A percentile compares a stretch with the other conserved stretches of the same genome.
phyloP scores from a whole-genome alignment of 768 basidiomycete species.

The Strobilomyces confusus region DNA sequence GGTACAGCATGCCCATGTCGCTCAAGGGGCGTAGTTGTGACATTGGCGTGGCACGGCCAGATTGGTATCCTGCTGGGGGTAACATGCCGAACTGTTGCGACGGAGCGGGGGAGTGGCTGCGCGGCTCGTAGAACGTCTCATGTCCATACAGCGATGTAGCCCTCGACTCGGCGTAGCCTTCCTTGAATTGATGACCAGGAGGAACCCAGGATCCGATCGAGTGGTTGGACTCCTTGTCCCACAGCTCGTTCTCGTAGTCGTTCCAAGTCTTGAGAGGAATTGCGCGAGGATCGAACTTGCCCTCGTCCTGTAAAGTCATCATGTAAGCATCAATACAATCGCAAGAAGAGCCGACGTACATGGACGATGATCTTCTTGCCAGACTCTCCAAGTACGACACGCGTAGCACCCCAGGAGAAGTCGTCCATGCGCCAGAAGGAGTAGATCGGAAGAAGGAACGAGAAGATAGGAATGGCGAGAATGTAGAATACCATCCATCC shows the following conservation, averaged over 20 bases:
- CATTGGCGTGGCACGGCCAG: slow-evolving; percentile 71
- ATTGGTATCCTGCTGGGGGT: slow-evolving; percentile 69
- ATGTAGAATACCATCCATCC: slow-evolving; percentile 98
- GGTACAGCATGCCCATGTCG: slow-evolving; percentile 41
- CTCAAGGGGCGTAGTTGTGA: slow-evolving; percentile 38
- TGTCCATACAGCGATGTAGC: slow-evolving; percentile 83
- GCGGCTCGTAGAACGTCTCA: slow-evolving; percentile 81
- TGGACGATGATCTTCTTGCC: slow-evolving; percentile 96
- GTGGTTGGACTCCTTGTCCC: slow-evolving; percentile 97
- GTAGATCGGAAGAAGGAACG: slow-evolving; percentile 88
- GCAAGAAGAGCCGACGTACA: slow-evolving; percentile 43
- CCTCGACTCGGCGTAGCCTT: slow-evolving; percentile 73
- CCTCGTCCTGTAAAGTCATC: slow-evolving; percentile 69
- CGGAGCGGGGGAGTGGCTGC: slow-evolving; percentile 67
- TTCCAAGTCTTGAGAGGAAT: slow-evolving; percentile 98
- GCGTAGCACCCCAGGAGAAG: slow-evolving; percentile 93
- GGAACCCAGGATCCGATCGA: slow-evolving; percentile 93
- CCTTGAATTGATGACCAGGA: slow-evolving; percentile 63
- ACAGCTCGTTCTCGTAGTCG: slow-evolving; percentile 94
- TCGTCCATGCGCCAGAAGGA: slow-evolving; percentile 99
- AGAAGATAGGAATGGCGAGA: slow-evolving; percentile 88
- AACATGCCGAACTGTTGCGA: slow-evolving; percentile 53
- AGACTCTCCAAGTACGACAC: slow-evolving; percentile 88
- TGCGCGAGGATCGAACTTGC: slow-evolving; percentile 89
- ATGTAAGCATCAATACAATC: slow-evolving; percentile 8